phyloP scores from a whole-genome alignment of 495 filamentous ascomycete species.

The Xylaria longipes region DNA sequence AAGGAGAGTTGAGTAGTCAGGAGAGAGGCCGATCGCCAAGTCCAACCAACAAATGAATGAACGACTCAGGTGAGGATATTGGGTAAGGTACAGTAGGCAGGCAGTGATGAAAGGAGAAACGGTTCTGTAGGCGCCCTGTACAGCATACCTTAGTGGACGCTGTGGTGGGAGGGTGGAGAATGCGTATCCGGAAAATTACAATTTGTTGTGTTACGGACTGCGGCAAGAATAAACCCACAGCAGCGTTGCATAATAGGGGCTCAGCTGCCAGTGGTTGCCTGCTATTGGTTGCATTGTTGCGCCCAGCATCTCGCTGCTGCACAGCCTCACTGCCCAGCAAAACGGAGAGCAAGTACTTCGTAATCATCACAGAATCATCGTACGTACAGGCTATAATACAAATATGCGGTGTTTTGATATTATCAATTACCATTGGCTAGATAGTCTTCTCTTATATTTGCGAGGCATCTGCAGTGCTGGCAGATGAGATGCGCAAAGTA shows the following conservation, averaged over 20 bases:
- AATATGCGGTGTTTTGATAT: background rate
- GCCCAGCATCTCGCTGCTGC: conserved; percentile 5
- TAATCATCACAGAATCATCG: background rate
- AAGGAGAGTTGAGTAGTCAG: background rate
- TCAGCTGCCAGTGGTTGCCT: background rate
- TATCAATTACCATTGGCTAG: background rate
- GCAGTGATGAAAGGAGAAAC: background rate
- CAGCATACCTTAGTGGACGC: conserved; percentile 1
- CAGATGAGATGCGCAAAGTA: no score
- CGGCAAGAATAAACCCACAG: background rate
- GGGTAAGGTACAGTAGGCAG: no score
- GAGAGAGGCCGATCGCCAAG: conserved; percentile 11
- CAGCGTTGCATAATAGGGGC: conserved; percentile 13
- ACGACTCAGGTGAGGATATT: conserved; percentile 24
- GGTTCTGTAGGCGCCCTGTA: background rate
- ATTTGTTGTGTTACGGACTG: conserved; percentile 1
- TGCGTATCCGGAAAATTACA: conserved; percentile 10
- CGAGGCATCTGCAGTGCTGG: background rate
- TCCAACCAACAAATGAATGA: conserved; percentile 19
- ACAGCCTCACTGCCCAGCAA: conserved; percentile 37
- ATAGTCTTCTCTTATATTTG: background rate
- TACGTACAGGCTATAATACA: background rate
- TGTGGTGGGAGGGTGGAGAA: background rate
- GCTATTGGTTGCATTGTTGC: conserved; percentile 16
- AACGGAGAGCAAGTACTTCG: background rate